Conservation (phyloP, 2,329 filamentous ascomycete genomes). For the Calonectria multiphialidica region DNA sequence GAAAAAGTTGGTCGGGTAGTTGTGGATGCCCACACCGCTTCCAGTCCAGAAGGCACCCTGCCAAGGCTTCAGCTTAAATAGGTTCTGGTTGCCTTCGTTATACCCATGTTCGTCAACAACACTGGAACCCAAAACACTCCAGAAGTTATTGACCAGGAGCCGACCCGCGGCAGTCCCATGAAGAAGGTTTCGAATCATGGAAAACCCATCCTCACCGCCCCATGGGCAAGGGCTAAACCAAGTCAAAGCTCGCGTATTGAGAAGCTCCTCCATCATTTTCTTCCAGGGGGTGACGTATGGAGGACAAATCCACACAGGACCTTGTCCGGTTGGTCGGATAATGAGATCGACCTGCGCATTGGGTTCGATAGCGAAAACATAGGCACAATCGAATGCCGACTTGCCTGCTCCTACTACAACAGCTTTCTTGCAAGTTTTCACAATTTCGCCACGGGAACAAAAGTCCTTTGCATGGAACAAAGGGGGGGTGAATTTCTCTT, state of each 20-base stretch:
- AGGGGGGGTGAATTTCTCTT: slow-evolving; percentile 49
- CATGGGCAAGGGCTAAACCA: slow-evolving; percentile 76
- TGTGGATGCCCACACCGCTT: slow-evolving; percentile 63
- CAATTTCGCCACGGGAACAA: slow-evolving; percentile 41
- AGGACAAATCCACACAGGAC: slow-evolving; percentile 65
- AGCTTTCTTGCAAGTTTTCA: slow-evolving; percentile 47
- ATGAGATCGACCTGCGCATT: slow-evolving; percentile 62
- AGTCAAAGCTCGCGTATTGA: slow-evolving; percentile 63
- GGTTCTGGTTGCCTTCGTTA: slow-evolving; percentile 51
- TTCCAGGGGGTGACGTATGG: slow-evolving; percentile 71
- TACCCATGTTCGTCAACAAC: slow-evolving; percentile 59
- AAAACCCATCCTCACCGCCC: slow-evolving; percentile 66
- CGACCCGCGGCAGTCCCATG: slow-evolving; percentile 62
- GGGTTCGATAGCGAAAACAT: slow-evolving; percentile 58
- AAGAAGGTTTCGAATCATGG: slow-evolving; percentile 57
- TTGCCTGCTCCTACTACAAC: slow-evolving; percentile 68
- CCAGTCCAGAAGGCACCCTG: slow-evolving; percentile 59
- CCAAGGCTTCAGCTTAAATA: slow-evolving; percentile 54
- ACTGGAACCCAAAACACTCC: slow-evolving; percentile 59
- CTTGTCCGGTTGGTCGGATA: slow-evolving; percentile 61
- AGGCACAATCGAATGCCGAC: slow-evolving; percentile 68
- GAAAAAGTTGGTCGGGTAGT: slow-evolving; percentile 63
- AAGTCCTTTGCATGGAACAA: slow-evolving; percentile 60
- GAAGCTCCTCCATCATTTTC: slow-evolving; percentile 69
- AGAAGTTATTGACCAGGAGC: slow-evolving; percentile 60